Evolutionary conservation across 2,329 filamentous ascomycete species (phyloP).

Genomic region (Xylaria sp.): DNA sequence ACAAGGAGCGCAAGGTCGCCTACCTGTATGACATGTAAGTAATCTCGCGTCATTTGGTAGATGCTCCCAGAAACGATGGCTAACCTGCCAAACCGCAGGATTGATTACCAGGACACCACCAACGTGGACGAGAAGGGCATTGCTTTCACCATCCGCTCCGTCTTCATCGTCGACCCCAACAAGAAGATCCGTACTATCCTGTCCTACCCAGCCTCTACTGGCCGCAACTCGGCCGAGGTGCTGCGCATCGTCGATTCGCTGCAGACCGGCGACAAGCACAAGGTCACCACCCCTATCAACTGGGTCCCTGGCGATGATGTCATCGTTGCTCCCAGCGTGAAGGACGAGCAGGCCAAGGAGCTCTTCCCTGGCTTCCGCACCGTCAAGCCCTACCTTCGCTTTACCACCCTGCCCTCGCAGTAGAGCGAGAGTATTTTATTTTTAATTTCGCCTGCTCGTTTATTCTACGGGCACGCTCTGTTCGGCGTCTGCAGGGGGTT

Average conservation of each 20-base stretch:
- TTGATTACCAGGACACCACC: constrained; percentile 80
- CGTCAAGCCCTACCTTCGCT: constrained; percentile 76
- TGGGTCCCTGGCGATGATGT: constrained; percentile 90
- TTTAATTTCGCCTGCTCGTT: constrained; percentile 39
- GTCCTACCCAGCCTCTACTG: constrained; percentile 89
- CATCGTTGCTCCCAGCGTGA: constrained; percentile 84
- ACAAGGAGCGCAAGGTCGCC: constrained; percentile 78
- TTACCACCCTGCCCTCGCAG: constrained; percentile 68
- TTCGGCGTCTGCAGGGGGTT: not conserved
- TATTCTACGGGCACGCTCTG: not conserved
- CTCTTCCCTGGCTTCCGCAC: constrained; percentile 80
- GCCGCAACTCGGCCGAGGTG: constrained; percentile 81
- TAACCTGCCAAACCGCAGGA: constrained; percentile 49
- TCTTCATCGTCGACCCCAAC: constrained; percentile 92
- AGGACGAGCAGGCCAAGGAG: constrained; percentile 83
- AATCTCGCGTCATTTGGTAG: not conserved
- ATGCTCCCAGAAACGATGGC: not conserved
- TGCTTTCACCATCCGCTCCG: constrained; percentile 91
- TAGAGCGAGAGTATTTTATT: constrained; percentile 35
- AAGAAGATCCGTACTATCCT: constrained; percentile 94
- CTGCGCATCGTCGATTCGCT: constrained; percentile 80
- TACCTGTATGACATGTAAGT: constrained; percentile 78
- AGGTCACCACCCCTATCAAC: constrained; percentile 87
- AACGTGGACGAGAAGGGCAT: constrained; percentile 83
- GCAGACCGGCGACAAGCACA: constrained; percentile 85